Evolutionary conservation across 129 eudicot genomes (phyloP).

Genomic region (Cynara cardunculus): DNA sequence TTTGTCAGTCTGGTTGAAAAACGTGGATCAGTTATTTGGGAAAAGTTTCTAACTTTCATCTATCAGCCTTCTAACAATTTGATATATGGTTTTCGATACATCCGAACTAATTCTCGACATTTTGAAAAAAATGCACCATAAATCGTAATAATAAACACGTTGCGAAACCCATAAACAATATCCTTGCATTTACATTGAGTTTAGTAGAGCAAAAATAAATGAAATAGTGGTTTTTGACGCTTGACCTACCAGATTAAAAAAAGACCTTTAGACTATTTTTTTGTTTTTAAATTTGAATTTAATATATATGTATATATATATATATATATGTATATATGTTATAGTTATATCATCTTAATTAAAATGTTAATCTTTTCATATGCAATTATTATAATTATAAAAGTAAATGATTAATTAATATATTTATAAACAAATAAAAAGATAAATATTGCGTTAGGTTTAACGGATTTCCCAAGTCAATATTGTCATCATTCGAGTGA

Average conservation of each 20-base stretch:
- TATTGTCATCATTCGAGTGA: background rate
- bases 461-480: background rate
- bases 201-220: too few species aligned
- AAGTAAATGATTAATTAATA: too few species aligned
- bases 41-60: background rate
- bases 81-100: background rate
- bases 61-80: background rate
- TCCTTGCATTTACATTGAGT: background rate
- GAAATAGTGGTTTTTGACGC: background rate
- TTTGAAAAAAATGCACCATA: too few species aligned
- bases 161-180: background rate
- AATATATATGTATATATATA: background rate
- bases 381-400: background rate
- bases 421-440: too few species aligned
- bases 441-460: background rate
- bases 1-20: too few species aligned
- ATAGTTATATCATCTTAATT: too few species aligned
- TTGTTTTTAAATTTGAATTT: too few species aligned
- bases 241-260: too few species aligned
- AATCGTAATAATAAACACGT: too few species aligned
- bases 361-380: too few species aligned
- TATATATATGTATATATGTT: background rate
- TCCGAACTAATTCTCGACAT: background rate
- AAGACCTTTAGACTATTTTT: too few species aligned
- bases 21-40: background rate